Percentiles rank a stretch among this genome's conserved stretches.
These are phyloP conservation scores for Leucaena leucocephala DNA, from an alignment of 306 rosid species.

Conservation along the genomic window DNA sequence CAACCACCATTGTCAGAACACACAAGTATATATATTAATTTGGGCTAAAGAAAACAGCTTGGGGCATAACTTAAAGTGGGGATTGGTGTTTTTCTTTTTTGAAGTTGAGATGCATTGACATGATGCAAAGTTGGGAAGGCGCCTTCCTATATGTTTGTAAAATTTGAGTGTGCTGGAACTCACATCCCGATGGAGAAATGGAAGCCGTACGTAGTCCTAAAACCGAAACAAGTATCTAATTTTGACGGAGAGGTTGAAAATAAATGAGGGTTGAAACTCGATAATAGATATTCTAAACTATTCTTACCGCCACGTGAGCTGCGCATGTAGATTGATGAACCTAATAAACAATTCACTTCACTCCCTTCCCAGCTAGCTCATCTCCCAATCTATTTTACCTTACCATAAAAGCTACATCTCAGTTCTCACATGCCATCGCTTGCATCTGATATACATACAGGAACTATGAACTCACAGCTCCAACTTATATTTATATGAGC, in stretches of 20 bases:
- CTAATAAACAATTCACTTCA: conserved; percentile 5
- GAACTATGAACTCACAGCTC: neutral
- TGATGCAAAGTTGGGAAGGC: too few relatives aligned
- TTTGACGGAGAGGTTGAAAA: neutral
- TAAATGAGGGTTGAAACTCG: neutral
- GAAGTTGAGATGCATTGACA: too few relatives aligned
- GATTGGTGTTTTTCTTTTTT: too few relatives aligned
- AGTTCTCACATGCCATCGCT: neutral
- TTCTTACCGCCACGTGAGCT: too few relatives aligned
- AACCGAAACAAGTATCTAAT: neutral
- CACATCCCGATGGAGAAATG: neutral
- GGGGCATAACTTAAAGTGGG: too few relatives aligned
- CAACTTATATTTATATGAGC: neutral
- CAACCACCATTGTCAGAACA: neutral
- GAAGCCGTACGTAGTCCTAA: too few relatives aligned
- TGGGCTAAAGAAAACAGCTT: too few relatives aligned
- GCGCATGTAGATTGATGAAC: too few relatives aligned
- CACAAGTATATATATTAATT: too few relatives aligned
- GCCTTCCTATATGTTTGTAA: too few relatives aligned
- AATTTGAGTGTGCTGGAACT: neutral
- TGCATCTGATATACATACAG: neutral
- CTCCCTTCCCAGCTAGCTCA: neutral
- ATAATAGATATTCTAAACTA: neutral
- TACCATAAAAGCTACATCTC: neutral
- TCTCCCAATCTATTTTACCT: neutral